Conservation (phyloP, 2,329 filamentous ascomycete species). For the Meredithiella fracta region DNA sequence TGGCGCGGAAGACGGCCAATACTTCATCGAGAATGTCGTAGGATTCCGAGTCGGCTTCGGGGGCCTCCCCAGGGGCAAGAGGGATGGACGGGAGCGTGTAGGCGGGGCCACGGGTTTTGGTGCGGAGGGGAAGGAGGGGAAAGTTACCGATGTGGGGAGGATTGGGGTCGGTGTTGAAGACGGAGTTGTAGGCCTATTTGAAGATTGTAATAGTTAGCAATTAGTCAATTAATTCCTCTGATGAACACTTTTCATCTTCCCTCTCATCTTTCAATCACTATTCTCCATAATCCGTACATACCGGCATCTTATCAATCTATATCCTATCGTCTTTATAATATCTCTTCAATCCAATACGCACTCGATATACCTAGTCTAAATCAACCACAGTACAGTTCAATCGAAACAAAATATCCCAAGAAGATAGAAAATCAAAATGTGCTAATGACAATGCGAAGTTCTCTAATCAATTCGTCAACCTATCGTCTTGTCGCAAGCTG, state of each 20-base stretch:
- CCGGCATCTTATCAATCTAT: not conserved
- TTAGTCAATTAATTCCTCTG: not conserved
- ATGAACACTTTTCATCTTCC: too few species aligned
- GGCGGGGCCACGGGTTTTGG: slow-evolving; percentile 86
- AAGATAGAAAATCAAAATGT: not conserved
- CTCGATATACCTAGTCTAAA: too few species aligned
- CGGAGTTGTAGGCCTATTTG: slow-evolving; percentile 80
- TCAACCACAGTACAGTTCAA: too few species aligned
- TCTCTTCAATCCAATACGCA: too few species aligned
- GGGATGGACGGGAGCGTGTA: slow-evolving; percentile 55
- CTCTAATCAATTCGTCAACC: too few species aligned
- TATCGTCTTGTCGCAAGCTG: too few species aligned
- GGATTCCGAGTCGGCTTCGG: slow-evolving; percentile 73
- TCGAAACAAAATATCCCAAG: not conserved
- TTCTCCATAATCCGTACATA: not conserved
- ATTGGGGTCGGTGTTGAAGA: slow-evolving; percentile 75
- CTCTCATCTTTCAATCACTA: too few species aligned
- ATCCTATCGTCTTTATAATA: too few species aligned
- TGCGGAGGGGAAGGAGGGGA: slow-evolving; percentile 83
- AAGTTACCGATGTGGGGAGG: slow-evolving; percentile 64
- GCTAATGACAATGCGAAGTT: not conserved
- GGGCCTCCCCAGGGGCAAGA: slow-evolving; percentile 44
- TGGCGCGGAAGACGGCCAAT: slow-evolving; percentile 81
- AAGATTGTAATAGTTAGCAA: not conserved
- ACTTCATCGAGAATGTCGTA: slow-evolving; percentile 96